Evolutionary conservation across 129 eudicot genomes (phyloP), one percentile per base, ranked within the genome.

Genomic region (Erigeron canadensis): DNA sequence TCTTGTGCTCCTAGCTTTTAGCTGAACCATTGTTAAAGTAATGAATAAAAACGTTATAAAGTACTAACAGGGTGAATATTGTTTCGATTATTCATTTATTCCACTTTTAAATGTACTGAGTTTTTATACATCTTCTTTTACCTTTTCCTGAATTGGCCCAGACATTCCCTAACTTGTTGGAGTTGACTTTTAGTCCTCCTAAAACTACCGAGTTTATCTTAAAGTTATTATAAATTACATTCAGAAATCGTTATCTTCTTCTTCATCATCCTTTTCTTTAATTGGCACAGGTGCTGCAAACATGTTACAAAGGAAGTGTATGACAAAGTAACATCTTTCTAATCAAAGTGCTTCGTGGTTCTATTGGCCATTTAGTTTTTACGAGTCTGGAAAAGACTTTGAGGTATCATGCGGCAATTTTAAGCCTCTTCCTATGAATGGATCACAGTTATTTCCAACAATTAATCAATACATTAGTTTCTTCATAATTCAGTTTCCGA

Each of bases 401-500:
- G 40, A 57, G 51, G 64, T 54, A 39, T 40, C 53, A 10, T 71
- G 68, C 7, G 48, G 68, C 47, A 39, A 63, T 64, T 28, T 28
- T 6, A 40, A 38, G 34, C 34, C 34, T 28, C 15, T 34, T 56
- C 45, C 53, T 47, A 55, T 51, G 42, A 65, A 75, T 40, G 65
- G 21, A 53, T 37, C 45, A 65, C 67, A 55, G 62, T 67, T 76
- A 61, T 55, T 22, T 21, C 21, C 56, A 11, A 63, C 63, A 56
- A 34, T 22, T 56, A 23, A 13, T 71, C 28, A 4, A 4, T n/a
- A 28, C 6, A 46, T 70, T 53, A 62, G 45, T 62, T 65, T 48
- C 63, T 63, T 37, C 62, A 28, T 61, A 57, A 71, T 55, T 47
- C 56, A 57, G 56, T 57, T 61, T 62, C 21, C 17, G 41, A 73